Conservation (phyloP, 2,329 filamentous ascomycete species). For the Atkinsonella texensis region DNA sequence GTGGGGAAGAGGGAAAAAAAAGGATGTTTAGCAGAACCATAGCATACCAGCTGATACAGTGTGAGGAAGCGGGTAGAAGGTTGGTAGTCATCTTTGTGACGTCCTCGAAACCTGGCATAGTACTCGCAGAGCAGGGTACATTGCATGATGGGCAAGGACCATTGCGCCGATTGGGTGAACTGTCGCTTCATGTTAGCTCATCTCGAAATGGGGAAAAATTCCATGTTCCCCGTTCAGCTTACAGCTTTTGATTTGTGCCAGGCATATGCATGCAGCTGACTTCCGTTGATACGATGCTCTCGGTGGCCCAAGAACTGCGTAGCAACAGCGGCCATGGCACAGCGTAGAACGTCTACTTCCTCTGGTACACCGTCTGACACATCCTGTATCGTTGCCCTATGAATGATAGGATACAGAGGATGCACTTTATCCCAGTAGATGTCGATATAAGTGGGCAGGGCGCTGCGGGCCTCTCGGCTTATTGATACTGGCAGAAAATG, state of each 20-base stretch:
- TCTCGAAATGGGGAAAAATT: background rate
- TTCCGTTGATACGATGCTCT: slow-evolving; percentile 38
- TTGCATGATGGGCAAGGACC: slow-evolving; percentile 40
- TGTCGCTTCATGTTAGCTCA: slow-evolving; percentile 15
- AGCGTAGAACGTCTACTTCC: slow-evolving; percentile 31
- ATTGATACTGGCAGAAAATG: slow-evolving; percentile 21
- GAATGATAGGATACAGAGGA: slow-evolving; percentile 36
- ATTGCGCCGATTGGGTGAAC: slow-evolving; percentile 24
- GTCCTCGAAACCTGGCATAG: slow-evolving; percentile 42
- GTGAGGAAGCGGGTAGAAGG: slow-evolving; percentile 37
- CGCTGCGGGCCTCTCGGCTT: slow-evolving; percentile 26
- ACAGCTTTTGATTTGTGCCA: slow-evolving; percentile 38
- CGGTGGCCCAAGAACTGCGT: slow-evolving; percentile 36
- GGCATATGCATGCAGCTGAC: slow-evolving; percentile 38
- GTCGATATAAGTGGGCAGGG: slow-evolving; percentile 37
- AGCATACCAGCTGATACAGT: slow-evolving; percentile 43
- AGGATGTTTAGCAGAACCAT: slow-evolving; percentile 1
- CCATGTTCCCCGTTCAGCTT: slow-evolving; percentile 17
- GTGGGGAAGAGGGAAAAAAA: slow-evolving; percentile 2
- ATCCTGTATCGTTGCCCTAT: slow-evolving; percentile 32
- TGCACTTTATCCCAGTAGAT: slow-evolving; percentile 42
- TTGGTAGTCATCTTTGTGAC: slow-evolving; percentile 31
- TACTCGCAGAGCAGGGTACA: slow-evolving; percentile 42
- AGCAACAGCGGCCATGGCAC: slow-evolving; percentile 45
- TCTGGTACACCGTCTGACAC: slow-evolving; percentile 19